Base-by-base conservation (phyloP, 2,329 filamentous ascomycete genomes). In the Epichloe bromicola region DNA sequence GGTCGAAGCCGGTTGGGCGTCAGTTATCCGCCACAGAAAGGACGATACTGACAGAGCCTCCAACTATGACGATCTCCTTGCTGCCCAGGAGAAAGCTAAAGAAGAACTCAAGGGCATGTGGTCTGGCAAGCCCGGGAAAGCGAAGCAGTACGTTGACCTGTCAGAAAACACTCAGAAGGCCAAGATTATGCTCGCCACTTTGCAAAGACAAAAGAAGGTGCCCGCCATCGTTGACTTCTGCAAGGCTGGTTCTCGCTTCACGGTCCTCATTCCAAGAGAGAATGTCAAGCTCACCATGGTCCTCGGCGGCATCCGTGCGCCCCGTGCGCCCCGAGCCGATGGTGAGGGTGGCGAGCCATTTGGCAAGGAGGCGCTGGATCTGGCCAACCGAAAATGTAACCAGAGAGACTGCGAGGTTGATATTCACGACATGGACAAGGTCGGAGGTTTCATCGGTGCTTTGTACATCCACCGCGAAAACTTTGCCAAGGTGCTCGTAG, bases 371-470 rank as follows among this genome's bases (percentile, higher is more conserved):
- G 91, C 91, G 3, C 79, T 95, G 55, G 91, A 98, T 48, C 83
- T 97, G 58, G 90, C 91, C 46, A 89, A 88, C 69, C 84, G 81
- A 61, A 82, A 90, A 52, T 89, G 86, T 70, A 86, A 89, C 74
- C 93, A 98, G 73, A 84, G 93, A 50, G 93, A 98, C 67, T 90
- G 93, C 46, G 91, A 97, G 68, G 87, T 98, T 53, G 90, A 98
- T 60, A 85, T 98, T 19, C 83, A 95, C 66, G 89, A 90, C 61
- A 86, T 88, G 58, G 93, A 98, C 75, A 97, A 96, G 75, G 84
- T 93, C 26, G 93, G 93, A 60, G 93, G 93, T 38, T 98, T 98
- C 74, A 97, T 98, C 59, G 93, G 93, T 51, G 87, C 88, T 14
- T 76, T 98, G 23, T 96, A 89, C 67, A 80, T 98, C 66, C 91